Percentiles rank a stretch among this genome's conserved stretches.
Evolutionary conservation across 495 filamentous ascomycete genomes (phyloP).

Genomic region (Jackrogersella minutella): DNA sequence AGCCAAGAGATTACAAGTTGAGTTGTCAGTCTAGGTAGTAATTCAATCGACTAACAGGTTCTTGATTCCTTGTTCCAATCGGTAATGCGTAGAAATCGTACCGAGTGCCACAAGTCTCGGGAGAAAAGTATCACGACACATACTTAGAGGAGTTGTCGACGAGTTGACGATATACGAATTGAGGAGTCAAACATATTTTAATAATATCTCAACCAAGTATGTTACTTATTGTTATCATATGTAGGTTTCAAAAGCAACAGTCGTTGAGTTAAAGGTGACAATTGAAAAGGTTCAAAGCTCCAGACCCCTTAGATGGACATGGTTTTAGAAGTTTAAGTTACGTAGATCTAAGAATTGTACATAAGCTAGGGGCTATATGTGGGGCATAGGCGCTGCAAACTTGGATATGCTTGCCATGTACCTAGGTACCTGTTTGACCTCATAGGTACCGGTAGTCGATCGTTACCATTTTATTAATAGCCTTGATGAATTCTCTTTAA

Average conservation of each 20-base stretch:
- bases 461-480: constrained; percentile 8
- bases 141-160: background rate
- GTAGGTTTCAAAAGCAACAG: background rate
- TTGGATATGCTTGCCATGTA: background rate
- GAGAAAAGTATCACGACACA: background rate
- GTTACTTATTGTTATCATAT: background rate
- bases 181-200: background rate
- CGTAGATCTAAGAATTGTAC: constrained; percentile 3
- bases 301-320: background rate
- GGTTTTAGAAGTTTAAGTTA: background rate
- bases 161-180: background rate
- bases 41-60: background rate
- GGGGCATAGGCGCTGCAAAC: constrained; percentile 22
- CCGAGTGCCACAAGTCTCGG: background rate
- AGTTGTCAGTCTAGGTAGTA: background rate
- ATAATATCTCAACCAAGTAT: background rate
- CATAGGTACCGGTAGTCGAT: constrained; percentile 29
- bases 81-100: background rate
- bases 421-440: constrained; percentile 25
- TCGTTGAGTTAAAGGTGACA: constrained; percentile 2
- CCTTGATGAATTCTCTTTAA: constrained; percentile 16
- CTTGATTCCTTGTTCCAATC: background rate
- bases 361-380: constrained; percentile 12
- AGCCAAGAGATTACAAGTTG: background rate
- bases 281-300: background rate